Evolutionary conservation across 1,284 basidiomycete species (phyloP), one percentile per base, ranked within the genome.

Genomic region (Leccinum solheimii): DNA sequence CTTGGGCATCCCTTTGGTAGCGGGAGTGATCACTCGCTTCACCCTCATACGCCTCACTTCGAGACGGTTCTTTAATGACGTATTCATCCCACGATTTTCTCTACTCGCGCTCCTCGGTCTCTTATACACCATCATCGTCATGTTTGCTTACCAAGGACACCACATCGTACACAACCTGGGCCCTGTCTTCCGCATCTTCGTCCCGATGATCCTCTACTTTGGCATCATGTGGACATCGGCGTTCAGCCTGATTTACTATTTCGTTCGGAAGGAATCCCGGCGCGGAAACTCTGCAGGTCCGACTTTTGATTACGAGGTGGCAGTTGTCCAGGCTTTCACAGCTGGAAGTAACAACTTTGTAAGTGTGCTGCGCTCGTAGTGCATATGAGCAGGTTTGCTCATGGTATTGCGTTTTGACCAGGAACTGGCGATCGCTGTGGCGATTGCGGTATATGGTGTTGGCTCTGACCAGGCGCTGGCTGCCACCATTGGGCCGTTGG

Each of bases 341-440:
- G 81, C 83, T 1, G 81, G 80, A 7, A 83, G 81, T 57, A 85
- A 85, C 64, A 85, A 85, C 65, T 83, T 85, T 59, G 81, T 82
- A 48, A 69, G 79, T 72, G 16, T 23, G 10, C 43, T 36, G 13
- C 11, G 1, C 13, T n/a, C 13, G 16, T 21, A 14, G 14, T 30
- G 3, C 26, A n/a, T 58, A 14, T 38, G 4, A 9, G 5, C 11
- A 27, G 27, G 19, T n/a, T 27, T 4, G 1, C 36, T 26, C 26
- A 6, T 30, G n/a, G 1, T 16, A 16, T 6, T 3, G 11, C 1
- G 5, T 34, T 9, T 19, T 43, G 43, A 23, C 1, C 61, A 81
- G 83, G 91, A 94, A 75, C 80, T 95, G 0, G 92, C 93, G 0
- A 95, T 95, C 60, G 93, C 94, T 0, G 88, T 95, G 2, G 84